Percentiles rank a stretch among this genome's conserved stretches.
Evolutionary conservation across 805 yeast genomes (phyloP).

Genomic region (Vanderwaltozyma tropicalis): DNA sequence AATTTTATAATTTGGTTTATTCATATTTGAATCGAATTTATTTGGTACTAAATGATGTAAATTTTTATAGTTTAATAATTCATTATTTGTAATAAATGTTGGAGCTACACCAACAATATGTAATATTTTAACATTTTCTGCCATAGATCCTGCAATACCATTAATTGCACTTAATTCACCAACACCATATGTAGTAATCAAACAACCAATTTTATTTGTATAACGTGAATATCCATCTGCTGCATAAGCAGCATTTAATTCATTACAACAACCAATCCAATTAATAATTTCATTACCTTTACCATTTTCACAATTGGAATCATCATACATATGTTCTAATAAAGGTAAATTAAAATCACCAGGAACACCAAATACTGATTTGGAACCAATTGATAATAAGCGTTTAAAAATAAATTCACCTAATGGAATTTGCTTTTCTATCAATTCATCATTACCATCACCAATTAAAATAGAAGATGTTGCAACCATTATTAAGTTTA

Average conservation of each 20-base stretch:
- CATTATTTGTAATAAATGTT: conserved; percentile 4
- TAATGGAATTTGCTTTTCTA: conserved; percentile 32
- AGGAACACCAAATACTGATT: conserved; percentile 65
- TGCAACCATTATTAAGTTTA: not conserved
- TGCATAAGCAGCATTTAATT: conserved; percentile 79
- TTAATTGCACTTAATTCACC: conserved; percentile 82
- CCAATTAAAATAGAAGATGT: not conserved
- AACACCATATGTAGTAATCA: conserved; percentile 68
- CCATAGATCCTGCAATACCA: conserved; percentile 73
- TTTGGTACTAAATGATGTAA: conserved; percentile 19
- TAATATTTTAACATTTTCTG: conserved; percentile 69
- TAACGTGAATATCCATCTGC: conserved; percentile 81
- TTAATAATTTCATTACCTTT: conserved; percentile 25
- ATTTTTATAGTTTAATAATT: conserved; percentile 37
- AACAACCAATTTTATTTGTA: conserved; percentile 53
- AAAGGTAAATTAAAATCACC: conserved; percentile 65
- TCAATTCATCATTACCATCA: not conserved
- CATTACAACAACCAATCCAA: conserved; percentile 84
- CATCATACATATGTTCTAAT: conserved; percentile 54
- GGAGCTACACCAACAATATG: conserved; percentile 62
- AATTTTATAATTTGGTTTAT: conserved; percentile 52
- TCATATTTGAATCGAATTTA: conserved; percentile 29
- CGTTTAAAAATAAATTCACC: conserved; percentile 60
- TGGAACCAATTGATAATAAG: conserved; percentile 42
- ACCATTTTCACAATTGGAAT: not conserved